Evolutionary conservation across 257 asterid species (phyloP).

Genomic region (Agastache rugosa): DNA sequence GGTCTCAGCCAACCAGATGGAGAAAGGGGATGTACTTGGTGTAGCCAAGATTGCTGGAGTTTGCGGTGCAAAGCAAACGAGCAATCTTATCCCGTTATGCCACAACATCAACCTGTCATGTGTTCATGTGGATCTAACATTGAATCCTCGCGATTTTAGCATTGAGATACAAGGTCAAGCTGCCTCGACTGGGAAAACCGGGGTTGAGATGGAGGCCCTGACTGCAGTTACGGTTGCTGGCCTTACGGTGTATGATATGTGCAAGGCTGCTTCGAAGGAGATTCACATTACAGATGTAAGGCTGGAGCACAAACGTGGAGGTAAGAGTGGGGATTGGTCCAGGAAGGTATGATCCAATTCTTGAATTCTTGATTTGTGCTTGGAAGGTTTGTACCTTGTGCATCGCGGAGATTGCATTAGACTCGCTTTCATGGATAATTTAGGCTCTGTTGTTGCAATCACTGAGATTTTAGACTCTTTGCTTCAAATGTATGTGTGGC

Average conservation of each 20-base stretch:
- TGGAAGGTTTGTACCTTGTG: background rate
- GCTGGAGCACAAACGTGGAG: slow-evolving; percentile 80
- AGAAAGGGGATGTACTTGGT: slow-evolving; percentile 80
- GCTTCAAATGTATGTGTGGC: background rate
- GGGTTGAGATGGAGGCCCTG: slow-evolving; percentile 96
- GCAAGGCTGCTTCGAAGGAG: slow-evolving; percentile 84
- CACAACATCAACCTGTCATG: slow-evolving; percentile 72
- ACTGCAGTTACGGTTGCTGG: slow-evolving; percentile 81
- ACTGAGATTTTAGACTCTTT: slow-evolving; percentile 6
- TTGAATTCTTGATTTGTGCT: slow-evolving; percentile 28
- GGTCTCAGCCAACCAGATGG: slow-evolving; percentile 79
- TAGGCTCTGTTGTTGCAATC: background rate
- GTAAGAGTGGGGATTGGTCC: slow-evolving; percentile 85
- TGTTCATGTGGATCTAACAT: slow-evolving; percentile 56
- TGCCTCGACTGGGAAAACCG: slow-evolving; percentile 64
- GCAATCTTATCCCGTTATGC: slow-evolving; percentile 83
- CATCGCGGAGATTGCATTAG: background rate
- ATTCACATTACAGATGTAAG: slow-evolving; percentile 63
- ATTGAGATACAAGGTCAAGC: slow-evolving; percentile 71
- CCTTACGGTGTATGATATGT: slow-evolving; percentile 86
- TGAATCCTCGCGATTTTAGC: slow-evolving; percentile 61
- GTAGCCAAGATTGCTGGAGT: slow-evolving; percentile 85
- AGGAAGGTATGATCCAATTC: slow-evolving; percentile 48
- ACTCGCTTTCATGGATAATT: too few relatives aligned
- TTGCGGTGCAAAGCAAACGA: slow-evolving; percentile 77